Evolutionary conservation across 2,329 filamentous ascomycete species (phyloP).

Genomic region (Ophiostoma fasciatum): DNA sequence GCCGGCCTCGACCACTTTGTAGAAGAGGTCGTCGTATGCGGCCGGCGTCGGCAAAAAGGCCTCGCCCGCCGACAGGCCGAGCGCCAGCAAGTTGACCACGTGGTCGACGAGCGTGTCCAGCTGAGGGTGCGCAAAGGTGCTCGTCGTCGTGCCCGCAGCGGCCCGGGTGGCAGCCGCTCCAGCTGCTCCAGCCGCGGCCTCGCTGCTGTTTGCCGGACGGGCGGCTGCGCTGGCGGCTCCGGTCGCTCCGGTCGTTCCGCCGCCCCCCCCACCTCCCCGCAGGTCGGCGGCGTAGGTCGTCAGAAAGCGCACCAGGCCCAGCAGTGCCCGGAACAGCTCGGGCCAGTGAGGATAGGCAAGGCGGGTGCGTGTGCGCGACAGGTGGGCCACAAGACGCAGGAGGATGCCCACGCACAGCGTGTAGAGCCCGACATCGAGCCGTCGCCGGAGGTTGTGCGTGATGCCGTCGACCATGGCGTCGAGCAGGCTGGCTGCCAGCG

Average conservation of each 20-base stretch:
- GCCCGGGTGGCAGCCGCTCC: constrained; percentile 20
- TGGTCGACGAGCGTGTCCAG: constrained; percentile 62
- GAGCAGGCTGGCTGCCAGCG: constrained; percentile 61
- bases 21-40: constrained; percentile 92
- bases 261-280: too few species aligned
- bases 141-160: not conserved
- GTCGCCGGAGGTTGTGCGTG: constrained; percentile 80
- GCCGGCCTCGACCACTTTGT: constrained; percentile 90
- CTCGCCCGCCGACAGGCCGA: constrained; percentile 76
- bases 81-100: constrained; percentile 67
- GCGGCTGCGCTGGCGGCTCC: constrained; percentile 20
- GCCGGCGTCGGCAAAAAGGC: constrained; percentile 77
- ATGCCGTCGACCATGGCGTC: constrained; percentile 84
- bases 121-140: constrained; percentile 34
- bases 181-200: too few species aligned
- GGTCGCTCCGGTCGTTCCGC: too few species aligned
- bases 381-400: constrained; percentile 66
- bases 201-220: too few species aligned
- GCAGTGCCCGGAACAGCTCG: constrained; percentile 78
- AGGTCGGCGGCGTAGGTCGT: constrained; percentile 75
- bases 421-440: constrained; percentile 75
- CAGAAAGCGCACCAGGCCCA: constrained; percentile 80
- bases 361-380: constrained; percentile 69
- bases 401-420: constrained; percentile 69
- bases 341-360: constrained; percentile 81